Evolutionary conservation across 2,329 filamentous ascomycete genomes (phyloP), one percentile per base, ranked within the genome.

Genomic region (Fusarium setosum): DNA sequence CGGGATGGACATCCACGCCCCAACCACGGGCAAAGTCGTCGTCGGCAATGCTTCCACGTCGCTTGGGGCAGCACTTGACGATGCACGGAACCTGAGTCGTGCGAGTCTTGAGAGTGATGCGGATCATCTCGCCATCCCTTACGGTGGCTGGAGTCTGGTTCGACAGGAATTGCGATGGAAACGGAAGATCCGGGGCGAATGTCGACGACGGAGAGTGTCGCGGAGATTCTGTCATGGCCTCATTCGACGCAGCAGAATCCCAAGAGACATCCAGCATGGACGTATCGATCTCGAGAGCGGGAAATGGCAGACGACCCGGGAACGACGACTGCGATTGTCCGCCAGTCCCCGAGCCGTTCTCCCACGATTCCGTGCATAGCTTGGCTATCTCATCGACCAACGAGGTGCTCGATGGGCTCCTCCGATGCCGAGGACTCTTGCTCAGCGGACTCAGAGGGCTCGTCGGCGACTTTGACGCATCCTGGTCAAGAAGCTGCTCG

Each of bases 61-160:
- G 54, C 18, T 13, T 61, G 35, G 59, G 64, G 17, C 60, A 48
- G 13, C 64, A 67, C 51, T 57, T 67, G n/a, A 50, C 64, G 29
- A 67, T 67, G 5, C 63, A 67, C 1, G 64, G 64, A 7, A 67
- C 64, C 10, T 54, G 37, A 1, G 60, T 58, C 2, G 63, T 51
- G 18, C 42, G 38, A 3, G 63, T 67, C 40, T 48, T 65, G 24
- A 67, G 29, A 38, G 60, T 50, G 35, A 67, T 53, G 5, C 64
- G 64, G 20, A 67, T 67, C 38, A 68, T 65, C 21, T 68, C 60
- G 10, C 56, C 64, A 3, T 67, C 47, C n/a, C 58, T 65, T 55
- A 67, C 48, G 20, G n/a, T 37, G n/a, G 59, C 56, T 35, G 44
- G 63, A 41, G 29, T n/a, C 18, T 20, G 13, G 6, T 26, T n/a